Evolutionary conservation across 805 yeast species (phyloP).

Genomic region (Lachancea cidri): DNA sequence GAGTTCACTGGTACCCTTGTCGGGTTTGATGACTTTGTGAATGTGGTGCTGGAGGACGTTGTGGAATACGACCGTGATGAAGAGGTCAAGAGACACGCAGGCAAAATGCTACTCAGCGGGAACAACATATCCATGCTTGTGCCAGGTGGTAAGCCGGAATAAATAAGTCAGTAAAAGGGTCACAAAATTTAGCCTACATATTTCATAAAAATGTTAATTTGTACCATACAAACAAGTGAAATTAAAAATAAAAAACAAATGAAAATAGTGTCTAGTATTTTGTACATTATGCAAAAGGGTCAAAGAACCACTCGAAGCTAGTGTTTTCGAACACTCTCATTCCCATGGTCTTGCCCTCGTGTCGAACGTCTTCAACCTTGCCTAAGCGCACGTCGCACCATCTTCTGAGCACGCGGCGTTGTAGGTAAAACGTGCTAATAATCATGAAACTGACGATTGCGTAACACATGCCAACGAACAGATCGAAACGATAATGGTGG

Average conservation of each 20-base stretch:
- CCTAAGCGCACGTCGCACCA: constrained; percentile 33
- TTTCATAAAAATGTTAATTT: neutral
- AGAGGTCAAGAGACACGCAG: constrained; percentile 40
- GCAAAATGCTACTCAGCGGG: constrained; percentile 66
- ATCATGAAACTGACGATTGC: constrained; percentile 41
- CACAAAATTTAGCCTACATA: neutral
- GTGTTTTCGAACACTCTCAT: constrained; percentile 57
- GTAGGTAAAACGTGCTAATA: constrained; percentile 36
- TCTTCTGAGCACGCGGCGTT: constrained; percentile 29
- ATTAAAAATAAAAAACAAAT: neutral
- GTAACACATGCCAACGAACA: constrained; percentile 51
- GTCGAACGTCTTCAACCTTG: constrained; percentile 35
- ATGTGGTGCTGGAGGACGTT: constrained; percentile 78
- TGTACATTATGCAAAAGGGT: constrained; percentile 38
- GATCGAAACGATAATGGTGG: constrained; percentile 66
- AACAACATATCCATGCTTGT: constrained; percentile 66
- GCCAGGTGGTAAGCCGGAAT: constrained; percentile 41
- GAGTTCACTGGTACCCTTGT: constrained; percentile 86
- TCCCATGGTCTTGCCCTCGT: constrained; percentile 51
- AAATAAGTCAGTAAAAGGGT: neutral
- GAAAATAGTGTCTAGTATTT: constrained; percentile 5
- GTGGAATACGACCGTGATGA: constrained; percentile 34
- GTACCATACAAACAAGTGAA: neutral
- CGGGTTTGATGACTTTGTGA: constrained; percentile 95
- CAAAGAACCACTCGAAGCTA: constrained; percentile 46